phyloP scores from a whole-genome alignment of 2,329 filamentous ascomycete genomes.

The Fusarium sp. region DNA sequence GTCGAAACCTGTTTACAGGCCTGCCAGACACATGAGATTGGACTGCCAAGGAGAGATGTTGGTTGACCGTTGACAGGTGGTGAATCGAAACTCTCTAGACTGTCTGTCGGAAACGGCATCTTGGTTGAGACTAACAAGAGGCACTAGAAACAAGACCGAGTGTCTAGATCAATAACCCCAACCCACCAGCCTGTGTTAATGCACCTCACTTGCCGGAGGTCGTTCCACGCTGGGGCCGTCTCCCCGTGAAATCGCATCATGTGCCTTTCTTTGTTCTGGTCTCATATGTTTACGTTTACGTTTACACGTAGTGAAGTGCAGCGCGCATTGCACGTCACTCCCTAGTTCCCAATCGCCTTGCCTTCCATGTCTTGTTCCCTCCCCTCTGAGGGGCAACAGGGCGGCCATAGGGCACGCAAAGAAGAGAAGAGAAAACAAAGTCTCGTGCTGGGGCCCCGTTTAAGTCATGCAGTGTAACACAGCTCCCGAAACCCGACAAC shows the following conservation, averaged over 20 bases:
- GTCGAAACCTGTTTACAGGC: not conserved
- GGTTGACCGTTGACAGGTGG: conserved; percentile 12
- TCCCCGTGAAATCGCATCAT: conserved; percentile 40
- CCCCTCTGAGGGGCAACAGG: too few relatives aligned
- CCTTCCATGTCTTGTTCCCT: too few relatives aligned
- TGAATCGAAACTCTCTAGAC: conserved; percentile 9
- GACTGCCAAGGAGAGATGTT: not conserved
- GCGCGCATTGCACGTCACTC: conserved; percentile 5
- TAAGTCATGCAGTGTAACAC: conserved; percentile 46
- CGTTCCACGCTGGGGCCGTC: conserved; percentile 36
- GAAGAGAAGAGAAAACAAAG: conserved; percentile 31
- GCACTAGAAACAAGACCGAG: conserved; percentile 31
- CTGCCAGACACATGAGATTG: too few relatives aligned
- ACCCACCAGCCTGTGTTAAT: conserved; percentile 26
- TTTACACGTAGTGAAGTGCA: not conserved
- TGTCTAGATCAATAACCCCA: conserved; percentile 38
- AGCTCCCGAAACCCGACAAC: conserved; percentile 35
- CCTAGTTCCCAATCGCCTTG: not conserved
- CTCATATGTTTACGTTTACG: not conserved
- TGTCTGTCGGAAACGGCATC: conserved; percentile 44
- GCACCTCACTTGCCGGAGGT: conserved; percentile 19
- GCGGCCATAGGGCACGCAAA: not conserved
- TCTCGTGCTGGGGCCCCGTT: conserved; percentile 13
- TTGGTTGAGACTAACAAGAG: conserved; percentile 29
- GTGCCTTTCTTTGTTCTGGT: conserved; percentile 7